phyloP scores from a whole-genome alignment of 2,329 filamentous ascomycete species.

The Orbilia brochopaga region DNA sequence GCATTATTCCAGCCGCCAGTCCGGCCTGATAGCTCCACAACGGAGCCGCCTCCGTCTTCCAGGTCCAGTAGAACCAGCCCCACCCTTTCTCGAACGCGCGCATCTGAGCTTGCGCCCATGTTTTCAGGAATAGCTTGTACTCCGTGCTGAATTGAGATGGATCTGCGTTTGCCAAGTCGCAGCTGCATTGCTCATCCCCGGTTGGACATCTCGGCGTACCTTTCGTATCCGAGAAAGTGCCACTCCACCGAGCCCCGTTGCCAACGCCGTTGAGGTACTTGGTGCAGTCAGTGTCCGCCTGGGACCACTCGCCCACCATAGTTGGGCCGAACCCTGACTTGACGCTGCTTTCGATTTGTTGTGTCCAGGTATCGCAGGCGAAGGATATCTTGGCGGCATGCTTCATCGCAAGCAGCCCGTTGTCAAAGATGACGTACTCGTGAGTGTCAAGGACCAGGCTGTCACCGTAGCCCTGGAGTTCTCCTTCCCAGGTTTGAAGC shows the following conservation, averaged over 20 bases:
- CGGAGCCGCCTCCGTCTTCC: constrained; percentile 82
- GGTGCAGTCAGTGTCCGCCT: constrained; percentile 95
- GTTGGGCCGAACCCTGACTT: constrained; percentile 90
- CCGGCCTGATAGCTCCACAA: constrained; percentile 94
- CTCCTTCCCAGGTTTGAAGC: constrained; percentile 84
- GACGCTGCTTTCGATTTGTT: constrained; percentile 75
- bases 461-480: constrained; percentile 72
- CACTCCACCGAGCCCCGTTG: constrained; percentile 87
- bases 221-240: constrained; percentile 73
- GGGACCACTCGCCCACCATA: constrained; percentile 94
- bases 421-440: constrained; percentile 98
- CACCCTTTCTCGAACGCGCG: constrained; percentile 86
- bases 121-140: constrained; percentile 85
- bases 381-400: constrained; percentile 85
- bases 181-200: constrained; percentile 70
- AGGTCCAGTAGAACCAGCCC: constrained; percentile 99
- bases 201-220: constrained; percentile 74
- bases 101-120: constrained; percentile 95
- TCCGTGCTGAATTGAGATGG: constrained; percentile 69
- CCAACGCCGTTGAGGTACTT: constrained; percentile 81
- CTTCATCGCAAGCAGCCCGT: constrained; percentile 77
- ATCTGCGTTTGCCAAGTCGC: constrained; percentile 76
- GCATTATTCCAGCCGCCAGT: constrained; percentile 77
- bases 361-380: constrained; percentile 86
- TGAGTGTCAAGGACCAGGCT: constrained; percentile 93